Conservation (phyloP, 371 early-diverging fungal species). For the Haplosporangium sp. region DNA sequence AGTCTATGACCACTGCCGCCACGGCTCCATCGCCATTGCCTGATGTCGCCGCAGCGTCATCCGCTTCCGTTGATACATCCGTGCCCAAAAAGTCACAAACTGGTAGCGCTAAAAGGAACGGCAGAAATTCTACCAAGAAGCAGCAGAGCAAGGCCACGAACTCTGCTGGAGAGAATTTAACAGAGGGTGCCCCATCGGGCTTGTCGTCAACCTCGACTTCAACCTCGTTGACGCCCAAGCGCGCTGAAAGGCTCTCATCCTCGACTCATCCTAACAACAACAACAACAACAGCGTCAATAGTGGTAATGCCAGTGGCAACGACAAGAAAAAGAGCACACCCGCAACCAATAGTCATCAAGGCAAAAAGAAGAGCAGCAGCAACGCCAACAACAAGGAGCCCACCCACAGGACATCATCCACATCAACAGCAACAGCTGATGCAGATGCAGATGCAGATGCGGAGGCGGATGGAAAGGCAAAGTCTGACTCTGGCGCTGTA, state of each 20-base stretch:
- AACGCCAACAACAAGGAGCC: slow-evolving; percentile 26
- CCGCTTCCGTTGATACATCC: slow-evolving; percentile 7
- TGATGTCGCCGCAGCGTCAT: background rate
- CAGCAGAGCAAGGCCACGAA: slow-evolving; percentile 8
- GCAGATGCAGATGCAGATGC: background rate
- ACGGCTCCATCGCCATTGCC: slow-evolving; percentile 4
- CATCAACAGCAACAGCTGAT: slow-evolving; percentile 6
- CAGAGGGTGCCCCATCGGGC: slow-evolving; percentile 1
- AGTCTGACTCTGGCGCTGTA: background rate
- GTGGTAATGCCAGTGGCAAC: slow-evolving; percentile 11
- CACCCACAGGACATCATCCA: slow-evolving; percentile 10
- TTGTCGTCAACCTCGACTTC: slow-evolving; percentile 1
- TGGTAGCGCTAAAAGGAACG: slow-evolving; percentile 10
- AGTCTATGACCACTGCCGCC: background rate
- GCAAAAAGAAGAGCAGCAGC: slow-evolving; percentile 34
- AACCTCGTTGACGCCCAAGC: slow-evolving; percentile 27
- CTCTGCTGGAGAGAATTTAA: slow-evolving; percentile 4
- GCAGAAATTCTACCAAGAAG: slow-evolving; percentile 14
- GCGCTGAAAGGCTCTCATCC: slow-evolving; percentile 36
- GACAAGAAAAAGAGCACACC: slow-evolving; percentile 22
- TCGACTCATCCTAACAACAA: slow-evolving; percentile 11
- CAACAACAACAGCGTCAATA: slow-evolving; percentile 9
- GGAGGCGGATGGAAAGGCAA: slow-evolving; percentile 4
- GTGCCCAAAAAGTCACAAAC: slow-evolving; percentile 15
- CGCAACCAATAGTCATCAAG: slow-evolving; percentile 10